phyloP scores from a whole-genome alignment of 371 early-diverging fungal genomes.

The Batkoa obscura region DNA sequence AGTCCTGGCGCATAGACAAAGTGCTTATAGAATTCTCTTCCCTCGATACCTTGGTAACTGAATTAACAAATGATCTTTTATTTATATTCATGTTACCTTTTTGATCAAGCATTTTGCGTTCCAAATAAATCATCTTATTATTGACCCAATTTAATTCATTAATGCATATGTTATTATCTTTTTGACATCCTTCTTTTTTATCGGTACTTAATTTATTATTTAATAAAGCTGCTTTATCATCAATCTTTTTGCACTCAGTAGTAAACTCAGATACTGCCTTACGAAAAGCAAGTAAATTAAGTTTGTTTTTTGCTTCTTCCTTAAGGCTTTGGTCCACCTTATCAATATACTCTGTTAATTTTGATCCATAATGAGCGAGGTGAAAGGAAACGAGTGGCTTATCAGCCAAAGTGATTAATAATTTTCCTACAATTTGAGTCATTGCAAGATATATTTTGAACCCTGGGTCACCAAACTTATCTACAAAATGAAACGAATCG shows the following conservation, averaged over 20 bases:
- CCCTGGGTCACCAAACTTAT: neutral
- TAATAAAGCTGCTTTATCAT: neutral
- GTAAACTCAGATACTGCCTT: neutral
- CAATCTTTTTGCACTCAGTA: neutral
- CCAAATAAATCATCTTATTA: neutral
- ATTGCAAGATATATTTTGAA: neutral
- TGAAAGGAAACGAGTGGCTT: neutral
- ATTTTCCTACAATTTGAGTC: neutral
- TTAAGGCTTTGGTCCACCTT: neutral
- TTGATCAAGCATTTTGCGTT: neutral
- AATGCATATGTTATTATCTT: neutral
- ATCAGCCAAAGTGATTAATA: neutral
- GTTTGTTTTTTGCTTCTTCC: neutral
- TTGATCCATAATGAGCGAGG: neutral
- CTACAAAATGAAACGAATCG: neutral
- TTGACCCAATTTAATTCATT: neutral
- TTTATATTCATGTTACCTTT: too few relatives aligned
- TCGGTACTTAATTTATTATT: neutral
- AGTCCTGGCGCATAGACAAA: neutral
- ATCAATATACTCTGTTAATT: neutral
- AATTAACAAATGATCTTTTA: too few relatives aligned
- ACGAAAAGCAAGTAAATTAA: neutral
- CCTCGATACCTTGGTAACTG: neutral
- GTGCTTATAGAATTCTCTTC: conserved; percentile 1
- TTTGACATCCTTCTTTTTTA: neutral